Percentiles rank a stretch among this genome's conserved stretches.
Conservation (phyloP, 1,284 basidiomycete genomes). For the Fistulinella cinereoalba region DNA sequence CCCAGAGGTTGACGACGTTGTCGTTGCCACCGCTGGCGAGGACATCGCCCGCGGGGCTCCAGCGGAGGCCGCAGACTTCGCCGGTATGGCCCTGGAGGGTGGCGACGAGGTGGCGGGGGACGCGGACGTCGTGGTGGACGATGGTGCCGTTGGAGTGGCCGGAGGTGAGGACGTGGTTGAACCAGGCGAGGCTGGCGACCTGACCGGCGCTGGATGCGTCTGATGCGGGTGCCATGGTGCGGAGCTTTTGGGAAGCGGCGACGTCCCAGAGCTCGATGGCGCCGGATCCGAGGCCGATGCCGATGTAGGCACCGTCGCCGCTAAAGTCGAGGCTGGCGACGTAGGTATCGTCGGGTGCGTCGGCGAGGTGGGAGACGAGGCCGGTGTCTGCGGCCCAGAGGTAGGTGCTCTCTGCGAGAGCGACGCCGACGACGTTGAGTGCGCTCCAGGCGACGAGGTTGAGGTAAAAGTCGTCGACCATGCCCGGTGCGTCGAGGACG, state of each 20-base stretch:
- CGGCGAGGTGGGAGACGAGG: slow-evolving; percentile 73
- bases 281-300: slow-evolving; percentile 82
- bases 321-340: slow-evolving; percentile 85
- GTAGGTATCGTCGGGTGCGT: slow-evolving; percentile 70
- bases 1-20: slow-evolving; percentile 97
- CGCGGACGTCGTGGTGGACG: slow-evolving; percentile 90
- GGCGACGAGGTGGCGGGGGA: slow-evolving; percentile 85
- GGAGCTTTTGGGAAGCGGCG: slow-evolving; percentile 73
- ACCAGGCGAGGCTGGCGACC: slow-evolving; percentile 82
- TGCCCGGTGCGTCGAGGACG: slow-evolving; percentile 92
- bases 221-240: slow-evolving; percentile 70
- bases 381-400: slow-evolving; percentile 95
- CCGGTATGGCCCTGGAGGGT: slow-evolving; percentile 86
- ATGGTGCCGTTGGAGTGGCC: slow-evolving; percentile 91
- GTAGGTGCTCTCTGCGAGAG: slow-evolving; percentile 79
- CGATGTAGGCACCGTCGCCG: slow-evolving; percentile 84
- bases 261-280: slow-evolving; percentile 97
- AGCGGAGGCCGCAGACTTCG: slow-evolving; percentile 84
- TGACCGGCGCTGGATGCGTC: slow-evolving; percentile 47
- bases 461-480: slow-evolving; percentile 96
- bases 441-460: slow-evolving; percentile 91
- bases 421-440: slow-evolving; percentile 86
- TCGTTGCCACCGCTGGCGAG: slow-evolving; percentile 94
- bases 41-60: slow-evolving; percentile 83
- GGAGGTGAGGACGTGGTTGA: slow-evolving; percentile 81